Base-by-base conservation (phyloP, 805 yeast species). In the Lipomyces kockii region DNA sequence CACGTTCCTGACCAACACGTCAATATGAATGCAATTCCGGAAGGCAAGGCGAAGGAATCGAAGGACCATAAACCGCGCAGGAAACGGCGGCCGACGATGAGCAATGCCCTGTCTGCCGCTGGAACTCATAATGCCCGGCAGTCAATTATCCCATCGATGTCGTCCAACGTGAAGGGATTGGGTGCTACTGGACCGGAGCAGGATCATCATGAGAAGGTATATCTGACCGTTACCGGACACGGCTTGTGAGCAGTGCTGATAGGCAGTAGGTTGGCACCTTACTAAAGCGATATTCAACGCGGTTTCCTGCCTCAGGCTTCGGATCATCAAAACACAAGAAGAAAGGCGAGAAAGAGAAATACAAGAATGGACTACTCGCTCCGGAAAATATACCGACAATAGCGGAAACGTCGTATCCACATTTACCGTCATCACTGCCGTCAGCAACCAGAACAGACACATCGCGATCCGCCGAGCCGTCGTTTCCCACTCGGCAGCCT, bases 141-240 rank as follows among this genome's bases (percentile, higher is more conserved):
- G 64, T 68, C 72, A 20, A 43, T 67, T n/a, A 69, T 69, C 46
- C 72, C 72, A 27, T 69, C 72, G 14, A 69, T 69, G 72, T 63
- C 68, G 20, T 53, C 58, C 22, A 65, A 35, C 61, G 58, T 29
- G 34, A 35, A 37, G 39, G n/a, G 34, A 39, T 32, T 8, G 58
- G n/a, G 43, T 51, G 34, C 51, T 25, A 27, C 58, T 29, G 63
- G 46, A 12, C 5, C 32, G 17, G 62, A 37, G 25, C 61, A 51
- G 6, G 49, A 43, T n/a, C 25, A 51, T 5, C 54, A 63, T 59
- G 71, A 68, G 17, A 65, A 65, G 65, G 71, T 65, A 55, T 12
- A 62, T 11, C 11, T 17, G 49, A 20, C 27, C 20, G 27, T 5
- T 25, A 1, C 20, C 22, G n/a, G 20, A n/a, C 9, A 29, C 9